Percentiles rank a stretch among this genome's conserved stretches.
Conservation (phyloP, 129 eudicot species). For the Arctium minus region DNA sequence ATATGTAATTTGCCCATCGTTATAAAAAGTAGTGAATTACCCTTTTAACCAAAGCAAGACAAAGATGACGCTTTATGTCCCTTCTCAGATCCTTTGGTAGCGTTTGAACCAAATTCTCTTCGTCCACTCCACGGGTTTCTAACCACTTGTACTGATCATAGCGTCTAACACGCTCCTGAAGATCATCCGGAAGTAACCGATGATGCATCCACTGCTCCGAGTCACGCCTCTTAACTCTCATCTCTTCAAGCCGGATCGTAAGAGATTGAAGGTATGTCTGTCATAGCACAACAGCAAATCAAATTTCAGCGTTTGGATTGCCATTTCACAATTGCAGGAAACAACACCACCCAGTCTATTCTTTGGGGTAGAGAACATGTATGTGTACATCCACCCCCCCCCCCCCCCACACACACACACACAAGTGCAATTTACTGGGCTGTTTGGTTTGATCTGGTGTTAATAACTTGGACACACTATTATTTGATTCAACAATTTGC, state of each 20-base stretch:
- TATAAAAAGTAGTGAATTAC: slow-evolving; percentile 31
- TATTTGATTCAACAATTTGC: too few relatives aligned
- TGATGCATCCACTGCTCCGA: slow-evolving; percentile 99
- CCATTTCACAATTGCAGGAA: neutral
- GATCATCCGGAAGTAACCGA: slow-evolving; percentile 86
- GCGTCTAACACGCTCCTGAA: slow-evolving; percentile 84
- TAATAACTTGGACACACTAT: too few relatives aligned
- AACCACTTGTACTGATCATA: slow-evolving; percentile 98
- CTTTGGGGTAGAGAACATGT: too few relatives aligned
- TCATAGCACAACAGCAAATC: slow-evolving; percentile 10
- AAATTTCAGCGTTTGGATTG: slow-evolving; percentile 6
- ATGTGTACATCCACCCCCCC: too few relatives aligned
- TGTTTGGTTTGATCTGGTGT: too few relatives aligned
- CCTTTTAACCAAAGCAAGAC: slow-evolving; percentile 95
- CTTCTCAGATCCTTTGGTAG: slow-evolving; percentile 95
- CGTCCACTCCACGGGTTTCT: slow-evolving; percentile 98
- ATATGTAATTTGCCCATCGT: neutral
- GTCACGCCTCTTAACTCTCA: slow-evolving; percentile 97
- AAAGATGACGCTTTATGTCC: slow-evolving; percentile 97
- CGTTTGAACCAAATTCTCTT: slow-evolving; percentile 76
- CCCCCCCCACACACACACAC: too few relatives aligned
- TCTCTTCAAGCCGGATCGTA: slow-evolving; percentile 93
- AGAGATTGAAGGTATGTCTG: slow-evolving; percentile 99
- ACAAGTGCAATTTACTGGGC: too few relatives aligned
- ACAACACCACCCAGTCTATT: too few relatives aligned